These are phyloP conservation scores for Phytophthora sojae DNA, from an alignment of 352 stramenopile species.

Conservation along the genomic window DNA sequence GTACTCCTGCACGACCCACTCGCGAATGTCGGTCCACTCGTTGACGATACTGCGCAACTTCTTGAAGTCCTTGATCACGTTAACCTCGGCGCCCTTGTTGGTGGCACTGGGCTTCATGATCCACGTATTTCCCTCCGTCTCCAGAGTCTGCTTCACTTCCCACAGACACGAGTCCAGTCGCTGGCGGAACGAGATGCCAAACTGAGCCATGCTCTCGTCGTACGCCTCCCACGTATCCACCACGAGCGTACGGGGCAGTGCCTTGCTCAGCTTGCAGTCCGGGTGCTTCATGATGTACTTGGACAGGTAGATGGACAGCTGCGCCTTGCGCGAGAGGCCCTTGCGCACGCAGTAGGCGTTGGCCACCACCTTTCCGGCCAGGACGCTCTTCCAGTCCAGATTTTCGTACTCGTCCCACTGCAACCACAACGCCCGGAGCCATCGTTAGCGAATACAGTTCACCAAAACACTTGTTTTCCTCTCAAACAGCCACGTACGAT, in stretches of 20 bases:
- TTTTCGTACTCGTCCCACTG: conserved; percentile 79
- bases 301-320: conserved; percentile 72
- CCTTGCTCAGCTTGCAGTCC: conserved; percentile 52
- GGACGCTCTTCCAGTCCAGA: conserved; percentile 65
- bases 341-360: conserved; percentile 81
- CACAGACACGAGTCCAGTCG: conserved; percentile 66
- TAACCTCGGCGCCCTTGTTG: conserved; percentile 80
- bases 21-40: conserved; percentile 73
- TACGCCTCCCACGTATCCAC: conserved; percentile 80
- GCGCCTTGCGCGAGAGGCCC: conserved; percentile 73
- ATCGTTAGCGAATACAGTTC: conserved; percentile 15
- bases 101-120: conserved; percentile 83
- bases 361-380: conserved; percentile 58
- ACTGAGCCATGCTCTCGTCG: conserved; percentile 62
- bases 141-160: conserved; percentile 59
- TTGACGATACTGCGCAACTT: conserved; percentile 69
- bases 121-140: conserved; percentile 54
- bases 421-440: conserved; percentile 13
- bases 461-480: conserved; percentile 12
- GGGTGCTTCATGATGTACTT: conserved; percentile 77
- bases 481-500: conserved; percentile 37
- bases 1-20: conserved; percentile 73
- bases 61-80: conserved; percentile 66
- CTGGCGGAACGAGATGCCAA: conserved; percentile 66
- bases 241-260: conserved; percentile 63